Conservation (phyloP, 2,329 filamentous ascomycete genomes). For the Hypoxylon sp. region DNA sequence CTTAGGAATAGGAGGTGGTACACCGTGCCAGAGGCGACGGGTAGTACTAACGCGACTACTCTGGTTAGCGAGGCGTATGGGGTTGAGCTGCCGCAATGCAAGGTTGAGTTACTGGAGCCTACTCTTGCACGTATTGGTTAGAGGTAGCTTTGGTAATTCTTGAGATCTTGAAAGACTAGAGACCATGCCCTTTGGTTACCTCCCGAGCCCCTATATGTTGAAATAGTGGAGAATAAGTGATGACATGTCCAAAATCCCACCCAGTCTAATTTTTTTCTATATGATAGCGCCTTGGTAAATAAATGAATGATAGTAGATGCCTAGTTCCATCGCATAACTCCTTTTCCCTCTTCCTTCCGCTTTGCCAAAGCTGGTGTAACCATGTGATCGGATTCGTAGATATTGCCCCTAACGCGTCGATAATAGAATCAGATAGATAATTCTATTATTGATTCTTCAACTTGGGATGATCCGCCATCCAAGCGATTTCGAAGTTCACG, state of each 20-base stretch:
- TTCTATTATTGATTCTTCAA: slow-evolving; percentile 21
- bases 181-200: not conserved
- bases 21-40: slow-evolving; percentile 46
- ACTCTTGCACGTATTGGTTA: slow-evolving; percentile 31
- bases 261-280: not conserved
- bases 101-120: slow-evolving; percentile 52
- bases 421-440: not conserved
- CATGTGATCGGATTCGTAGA: not conserved
- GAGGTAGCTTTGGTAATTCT: not conserved
- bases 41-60: slow-evolving; percentile 35
- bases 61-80: slow-evolving; percentile 54
- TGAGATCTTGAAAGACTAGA: not conserved
- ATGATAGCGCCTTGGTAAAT: not conserved
- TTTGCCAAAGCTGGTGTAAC: not conserved
- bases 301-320: slow-evolving; percentile 1
- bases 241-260: not conserved
- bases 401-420: not conserved
- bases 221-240: not conserved
- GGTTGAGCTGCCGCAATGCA: slow-evolving; percentile 53
- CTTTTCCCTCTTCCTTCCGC: not conserved
- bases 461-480: slow-evolving; percentile 23
- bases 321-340: not conserved
- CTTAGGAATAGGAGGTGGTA: slow-evolving; percentile 56
- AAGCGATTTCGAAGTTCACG: slow-evolving; percentile 20
- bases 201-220: not conserved